phyloP scores from a whole-genome alignment of 495 filamentous ascomycete genomes.

The Aspergillus cristatus region DNA sequence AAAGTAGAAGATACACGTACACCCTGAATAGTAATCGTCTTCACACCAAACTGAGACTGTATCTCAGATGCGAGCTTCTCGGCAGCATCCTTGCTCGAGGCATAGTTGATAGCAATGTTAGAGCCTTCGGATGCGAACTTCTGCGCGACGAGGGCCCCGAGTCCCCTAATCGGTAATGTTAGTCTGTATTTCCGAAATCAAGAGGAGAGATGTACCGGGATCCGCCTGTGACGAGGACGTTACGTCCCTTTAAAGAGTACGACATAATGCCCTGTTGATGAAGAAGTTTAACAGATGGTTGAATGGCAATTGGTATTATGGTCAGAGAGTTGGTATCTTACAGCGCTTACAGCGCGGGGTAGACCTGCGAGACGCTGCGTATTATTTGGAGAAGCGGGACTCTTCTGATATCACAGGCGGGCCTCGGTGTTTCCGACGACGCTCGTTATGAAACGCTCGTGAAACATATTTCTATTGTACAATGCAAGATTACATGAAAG shows the following conservation, averaged over 20 bases:
- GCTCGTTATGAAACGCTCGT: no score
- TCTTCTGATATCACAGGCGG: no score
- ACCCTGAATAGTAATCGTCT: conserved; percentile 48
- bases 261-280: conserved; percentile 34
- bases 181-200: background rate
- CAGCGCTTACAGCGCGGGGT: no score
- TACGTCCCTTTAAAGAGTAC: conserved; percentile 52
- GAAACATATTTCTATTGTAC: no score
- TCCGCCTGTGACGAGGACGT: conserved; percentile 60
- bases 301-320: no score
- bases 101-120: conserved; percentile 66
- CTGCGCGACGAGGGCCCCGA: conserved; percentile 52
- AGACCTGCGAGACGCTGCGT: no score
- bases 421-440: no score
- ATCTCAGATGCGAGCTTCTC: conserved; percentile 45
- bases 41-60: conserved; percentile 42
- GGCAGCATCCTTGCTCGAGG: conserved; percentile 43
- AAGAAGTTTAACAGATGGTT: background rate
- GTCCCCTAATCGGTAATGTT: conserved; percentile 36
- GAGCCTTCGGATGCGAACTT: conserved; percentile 59
- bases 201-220: conserved; percentile 40
- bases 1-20: conserved; percentile 29
- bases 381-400: no score
- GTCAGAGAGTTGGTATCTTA: no score
- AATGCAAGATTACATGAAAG: no score